Evolutionary conservation across 1,284 basidiomycete genomes (phyloP), one percentile per base, ranked within the genome.

Genomic region (Cystobasidium slooffiae): DNA sequence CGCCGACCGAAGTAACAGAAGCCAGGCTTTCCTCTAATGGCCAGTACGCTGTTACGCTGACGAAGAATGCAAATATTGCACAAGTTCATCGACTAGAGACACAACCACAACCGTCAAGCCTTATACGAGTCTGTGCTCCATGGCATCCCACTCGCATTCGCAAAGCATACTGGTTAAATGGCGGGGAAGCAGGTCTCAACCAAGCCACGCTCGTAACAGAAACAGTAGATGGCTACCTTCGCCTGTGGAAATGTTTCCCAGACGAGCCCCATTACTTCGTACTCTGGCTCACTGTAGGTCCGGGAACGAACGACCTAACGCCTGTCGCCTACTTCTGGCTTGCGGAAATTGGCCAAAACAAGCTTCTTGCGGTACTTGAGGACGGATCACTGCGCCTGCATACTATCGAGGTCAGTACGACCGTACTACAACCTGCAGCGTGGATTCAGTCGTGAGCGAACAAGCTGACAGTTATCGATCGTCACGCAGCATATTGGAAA

Each of bases 201-300:
- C 39, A 5, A 6, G 68, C 68, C 0, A 88, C 90, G 65, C 84
- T 94, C 0, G 91, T 90, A 80, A 92, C 91, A 37, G 84, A 90
- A 63, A 92, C 92, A 20, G 85, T 86, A 18, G 89, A 93, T 80
- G 87, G 90, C 4, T 88, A 88, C 2, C 82, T 95, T 43, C 89
- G 93, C 31, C 88, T 97, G 79, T 96, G 93, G 82, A 85, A 91
- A 37, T 91, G 93, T 4, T 91, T 97, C 20, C 84, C 97, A 31
- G 94, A 97, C 82, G 88, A 90, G 37, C 92, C 93, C 14, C 87
- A 90, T 77, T 87, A 89, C 80, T 87, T 97, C 65, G 93, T 95
- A 81, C 86, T 96, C 7, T 92, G 93, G 81, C 88, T 89, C 14
- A 86, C 90, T 1, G 81, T 93, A 8, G 59, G 89, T 92, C 79